Evolutionary conservation across 371 early-diverging fungal genomes (phyloP).

Genomic region (Mortierella sp.): DNA sequence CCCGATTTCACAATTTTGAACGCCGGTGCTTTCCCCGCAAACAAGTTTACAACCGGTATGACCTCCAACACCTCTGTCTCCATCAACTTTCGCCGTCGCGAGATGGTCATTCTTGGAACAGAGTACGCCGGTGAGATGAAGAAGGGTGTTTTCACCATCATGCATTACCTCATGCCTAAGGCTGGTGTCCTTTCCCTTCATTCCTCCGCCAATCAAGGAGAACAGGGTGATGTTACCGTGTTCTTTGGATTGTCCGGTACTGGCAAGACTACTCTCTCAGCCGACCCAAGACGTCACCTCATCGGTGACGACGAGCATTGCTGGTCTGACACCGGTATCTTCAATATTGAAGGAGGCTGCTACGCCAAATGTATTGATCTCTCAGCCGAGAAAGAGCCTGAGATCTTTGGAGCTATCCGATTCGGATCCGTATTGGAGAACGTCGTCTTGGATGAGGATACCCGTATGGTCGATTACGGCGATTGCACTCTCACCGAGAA

Average conservation of each 20-base stretch:
- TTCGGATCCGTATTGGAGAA: constrained; percentile 97
- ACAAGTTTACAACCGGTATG: constrained; percentile 97
- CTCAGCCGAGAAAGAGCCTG: constrained; percentile 96
- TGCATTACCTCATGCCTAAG: constrained; percentile 99
- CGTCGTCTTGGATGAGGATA: constrained; percentile 86
- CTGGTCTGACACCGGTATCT: constrained; percentile 96
- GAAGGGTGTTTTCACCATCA: constrained; percentile 97
- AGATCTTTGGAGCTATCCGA: constrained; percentile 95
- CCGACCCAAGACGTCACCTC: constrained; percentile 92
- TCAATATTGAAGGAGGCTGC: constrained; percentile 99
- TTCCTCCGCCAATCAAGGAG: constrained; percentile 96
- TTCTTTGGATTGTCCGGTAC: constrained; percentile 99
- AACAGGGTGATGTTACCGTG: constrained; percentile 91
- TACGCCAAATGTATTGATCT: constrained; percentile 98
- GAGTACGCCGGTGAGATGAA: constrained; percentile 99
- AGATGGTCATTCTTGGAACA: constrained; percentile 95
- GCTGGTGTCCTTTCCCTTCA: constrained; percentile 96
- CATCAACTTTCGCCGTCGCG: constrained; percentile 85
- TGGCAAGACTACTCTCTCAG: constrained; percentile 97
- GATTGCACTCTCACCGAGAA: constrained; percentile 92
- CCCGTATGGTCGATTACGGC: constrained; percentile 90
- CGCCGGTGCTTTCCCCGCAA: constrained; percentile 96
- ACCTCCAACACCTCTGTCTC: constrained; percentile 94
- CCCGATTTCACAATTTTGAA: constrained; percentile 98
- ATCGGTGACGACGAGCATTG: constrained; percentile 99